These are phyloP conservation scores for Starmera quercuum DNA, from an alignment of 805 yeast genomes.

Conservation along the genomic window DNA sequence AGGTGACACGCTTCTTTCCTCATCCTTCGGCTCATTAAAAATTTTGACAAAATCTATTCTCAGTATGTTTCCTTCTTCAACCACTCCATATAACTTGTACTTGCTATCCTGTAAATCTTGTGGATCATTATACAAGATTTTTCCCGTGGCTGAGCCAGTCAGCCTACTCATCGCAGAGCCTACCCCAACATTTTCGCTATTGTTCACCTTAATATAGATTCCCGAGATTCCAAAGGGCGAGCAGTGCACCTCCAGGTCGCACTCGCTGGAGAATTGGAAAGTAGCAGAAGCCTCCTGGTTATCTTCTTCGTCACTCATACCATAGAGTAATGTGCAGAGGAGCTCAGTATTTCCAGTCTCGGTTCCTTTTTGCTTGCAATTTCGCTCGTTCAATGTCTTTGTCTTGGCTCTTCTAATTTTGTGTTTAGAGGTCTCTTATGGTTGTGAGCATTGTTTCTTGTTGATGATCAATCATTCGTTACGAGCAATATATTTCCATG, in stretches of 20 bases:
- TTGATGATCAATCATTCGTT: too few relatives aligned
- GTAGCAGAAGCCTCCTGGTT: too few relatives aligned
- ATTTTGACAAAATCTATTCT: slow-evolving; percentile 46
- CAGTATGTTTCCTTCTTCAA: slow-evolving; percentile 37
- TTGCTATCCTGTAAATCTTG: slow-evolving; percentile 39
- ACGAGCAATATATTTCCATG: too few relatives aligned
- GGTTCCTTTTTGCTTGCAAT: too few relatives aligned
- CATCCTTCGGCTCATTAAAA: slow-evolving; percentile 11
- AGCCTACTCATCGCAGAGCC: slow-evolving; percentile 51
- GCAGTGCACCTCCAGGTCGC: slow-evolving; percentile 47
- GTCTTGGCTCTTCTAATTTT: too few relatives aligned
- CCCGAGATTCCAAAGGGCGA: slow-evolving; percentile 52
- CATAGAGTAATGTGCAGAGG: too few relatives aligned
- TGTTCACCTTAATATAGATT: slow-evolving; percentile 38
- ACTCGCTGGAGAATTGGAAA: slow-evolving; percentile 40
- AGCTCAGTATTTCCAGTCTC: too few relatives aligned
- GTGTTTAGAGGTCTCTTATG: too few relatives aligned
- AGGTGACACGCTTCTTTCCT: background rate
- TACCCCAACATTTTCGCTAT: slow-evolving; percentile 43
- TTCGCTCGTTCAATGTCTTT: too few relatives aligned
- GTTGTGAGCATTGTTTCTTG: too few relatives aligned
- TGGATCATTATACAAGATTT: slow-evolving; percentile 39
- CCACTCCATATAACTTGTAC: slow-evolving; percentile 40
- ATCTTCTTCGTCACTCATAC: too few relatives aligned
- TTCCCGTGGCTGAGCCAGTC: slow-evolving; percentile 44